Evolutionary conservation across 2,329 filamentous ascomycete species (phyloP).

Genomic region (Bipolaris sorokiniana): DNA sequence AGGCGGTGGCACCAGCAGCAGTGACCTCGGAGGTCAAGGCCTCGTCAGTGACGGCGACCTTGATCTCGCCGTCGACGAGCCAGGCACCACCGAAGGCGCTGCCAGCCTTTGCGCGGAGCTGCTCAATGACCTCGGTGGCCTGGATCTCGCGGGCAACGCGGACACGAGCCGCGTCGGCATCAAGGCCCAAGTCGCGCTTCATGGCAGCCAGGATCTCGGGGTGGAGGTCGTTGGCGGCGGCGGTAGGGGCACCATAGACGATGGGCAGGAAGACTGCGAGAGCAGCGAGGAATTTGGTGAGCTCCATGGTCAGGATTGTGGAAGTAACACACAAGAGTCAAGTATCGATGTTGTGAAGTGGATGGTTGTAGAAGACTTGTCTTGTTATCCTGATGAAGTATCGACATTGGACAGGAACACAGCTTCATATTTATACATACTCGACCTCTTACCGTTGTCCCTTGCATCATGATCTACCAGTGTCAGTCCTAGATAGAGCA

Average conservation of each 20-base stretch:
- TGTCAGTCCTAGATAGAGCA: conserved; percentile 6
- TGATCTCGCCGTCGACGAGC: conserved; percentile 49
- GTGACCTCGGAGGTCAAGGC: conserved; percentile 46
- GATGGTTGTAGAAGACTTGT: conserved; percentile 28
- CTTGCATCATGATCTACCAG: conserved; percentile 7
- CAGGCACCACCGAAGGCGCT: conserved; percentile 50
- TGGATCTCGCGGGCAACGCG: conserved; percentile 49
- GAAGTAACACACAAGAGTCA: conserved; percentile 28
- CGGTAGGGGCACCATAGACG: conserved; percentile 50
- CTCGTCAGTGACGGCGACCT: conserved; percentile 50
- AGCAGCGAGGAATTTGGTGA: conserved; percentile 49
- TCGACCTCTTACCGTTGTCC: conserved; percentile 5
- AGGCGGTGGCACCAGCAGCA: conserved; percentile 46
- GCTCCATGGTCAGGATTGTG: conserved; percentile 45
- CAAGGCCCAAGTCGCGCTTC: conserved; percentile 53
- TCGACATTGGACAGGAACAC: conserved; percentile 8
- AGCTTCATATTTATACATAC: conserved; percentile 28
- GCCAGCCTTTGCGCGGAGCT: conserved; percentile 42
- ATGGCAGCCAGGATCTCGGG: conserved; percentile 52
- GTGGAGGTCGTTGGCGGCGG: conserved; percentile 47
- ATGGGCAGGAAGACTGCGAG: conserved; percentile 51
- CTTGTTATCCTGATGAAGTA: conserved; percentile 21
- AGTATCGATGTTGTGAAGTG: conserved; percentile 23
- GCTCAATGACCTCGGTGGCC: conserved; percentile 49
- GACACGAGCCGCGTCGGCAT: conserved; percentile 48